phyloP scores from a whole-genome alignment of 805 yeast genomes.

The Yamadazyma ubonensis region DNA sequence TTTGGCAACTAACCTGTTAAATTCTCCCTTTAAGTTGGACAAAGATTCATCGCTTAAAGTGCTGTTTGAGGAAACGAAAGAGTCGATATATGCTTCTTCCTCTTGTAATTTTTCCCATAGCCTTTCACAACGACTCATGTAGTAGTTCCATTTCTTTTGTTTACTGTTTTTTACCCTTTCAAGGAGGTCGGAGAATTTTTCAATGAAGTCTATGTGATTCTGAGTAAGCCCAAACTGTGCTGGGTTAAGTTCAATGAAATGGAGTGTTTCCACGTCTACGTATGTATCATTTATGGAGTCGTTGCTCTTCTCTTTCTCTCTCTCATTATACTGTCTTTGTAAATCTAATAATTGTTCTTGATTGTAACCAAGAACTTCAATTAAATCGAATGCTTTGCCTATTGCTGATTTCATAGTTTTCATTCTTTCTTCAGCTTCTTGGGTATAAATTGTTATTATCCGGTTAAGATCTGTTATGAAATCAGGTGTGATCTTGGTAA shows the following conservation, averaged over 20 bases:
- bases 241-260: constrained; percentile 36
- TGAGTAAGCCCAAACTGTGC: constrained; percentile 39
- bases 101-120: constrained; percentile 62
- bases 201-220: constrained; percentile 32
- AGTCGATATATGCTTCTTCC: constrained; percentile 35
- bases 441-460: constrained; percentile 27
- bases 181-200: constrained; percentile 31
- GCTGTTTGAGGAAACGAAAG: constrained; percentile 46
- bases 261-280: constrained; percentile 38
- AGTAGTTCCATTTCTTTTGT: constrained; percentile 36
- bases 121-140: constrained; percentile 40
- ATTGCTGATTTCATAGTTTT: constrained; percentile 24
- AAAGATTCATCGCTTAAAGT: constrained; percentile 49
- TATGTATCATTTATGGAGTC: constrained; percentile 24
- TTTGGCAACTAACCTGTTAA: constrained; percentile 55
- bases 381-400: constrained; percentile 24
- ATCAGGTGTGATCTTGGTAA: constrained; percentile 38
- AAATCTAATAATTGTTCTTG: constrained; percentile 33
- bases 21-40: constrained; percentile 52
- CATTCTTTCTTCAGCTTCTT: constrained; percentile 24
- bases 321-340: constrained; percentile 27
- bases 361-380: constrained; percentile 27
- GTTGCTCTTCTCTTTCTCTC: constrained; percentile 13
- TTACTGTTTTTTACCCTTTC: constrained; percentile 30
- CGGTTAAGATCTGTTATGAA: constrained; percentile 21